These are phyloP conservation scores for Huntiella abstrusa DNA, from an alignment of 2,329 filamentous ascomycete genomes.

Conservation along the genomic window DNA sequence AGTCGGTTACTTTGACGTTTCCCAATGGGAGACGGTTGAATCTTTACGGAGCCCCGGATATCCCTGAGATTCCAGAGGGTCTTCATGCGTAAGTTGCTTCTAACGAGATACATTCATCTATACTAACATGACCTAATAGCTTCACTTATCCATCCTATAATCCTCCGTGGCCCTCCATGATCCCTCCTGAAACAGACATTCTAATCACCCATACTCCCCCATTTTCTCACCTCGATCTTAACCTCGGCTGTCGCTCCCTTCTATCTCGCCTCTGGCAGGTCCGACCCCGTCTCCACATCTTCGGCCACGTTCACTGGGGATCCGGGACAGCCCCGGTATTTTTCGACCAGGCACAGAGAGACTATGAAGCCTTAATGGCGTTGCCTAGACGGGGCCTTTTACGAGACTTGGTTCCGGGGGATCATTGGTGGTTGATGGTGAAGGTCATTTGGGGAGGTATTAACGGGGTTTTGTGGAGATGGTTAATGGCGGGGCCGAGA, in stretches of 20 bases:
- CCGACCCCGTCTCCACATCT: constrained; percentile 58
- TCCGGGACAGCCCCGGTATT: constrained; percentile 50
- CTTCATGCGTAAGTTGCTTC: constrained; percentile 8
- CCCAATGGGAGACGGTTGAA: constrained; percentile 38
- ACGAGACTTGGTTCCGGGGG: constrained; percentile 26
- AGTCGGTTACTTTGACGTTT: constrained; percentile 42
- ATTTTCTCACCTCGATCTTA: constrained; percentile 48
- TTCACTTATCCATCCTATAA: constrained; percentile 31
- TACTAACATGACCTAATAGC: constrained; percentile 1
- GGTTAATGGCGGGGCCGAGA: constrained; percentile 34
- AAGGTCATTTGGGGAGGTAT: constrained; percentile 27
- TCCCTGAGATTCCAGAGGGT: constrained; percentile 47
- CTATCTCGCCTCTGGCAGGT: constrained; percentile 56
- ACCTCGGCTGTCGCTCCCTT: constrained; percentile 51
- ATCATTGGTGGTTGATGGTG: constrained; percentile 27
- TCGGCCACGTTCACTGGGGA: constrained; percentile 68
- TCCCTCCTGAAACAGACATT: constrained; percentile 57
- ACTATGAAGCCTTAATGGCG: constrained; percentile 47
- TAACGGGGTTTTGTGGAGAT: constrained; percentile 33
- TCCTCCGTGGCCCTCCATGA: constrained; percentile 47
- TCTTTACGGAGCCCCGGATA: constrained; percentile 66
- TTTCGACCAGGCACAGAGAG: constrained; percentile 55
- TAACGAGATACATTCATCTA: constrained; percentile 20
- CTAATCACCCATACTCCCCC: constrained; percentile 70
- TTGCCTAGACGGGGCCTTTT: constrained; percentile 24